phyloP scores from a whole-genome alignment of 352 stramenopile genomes.

The Aphanomyces astaci region DNA sequence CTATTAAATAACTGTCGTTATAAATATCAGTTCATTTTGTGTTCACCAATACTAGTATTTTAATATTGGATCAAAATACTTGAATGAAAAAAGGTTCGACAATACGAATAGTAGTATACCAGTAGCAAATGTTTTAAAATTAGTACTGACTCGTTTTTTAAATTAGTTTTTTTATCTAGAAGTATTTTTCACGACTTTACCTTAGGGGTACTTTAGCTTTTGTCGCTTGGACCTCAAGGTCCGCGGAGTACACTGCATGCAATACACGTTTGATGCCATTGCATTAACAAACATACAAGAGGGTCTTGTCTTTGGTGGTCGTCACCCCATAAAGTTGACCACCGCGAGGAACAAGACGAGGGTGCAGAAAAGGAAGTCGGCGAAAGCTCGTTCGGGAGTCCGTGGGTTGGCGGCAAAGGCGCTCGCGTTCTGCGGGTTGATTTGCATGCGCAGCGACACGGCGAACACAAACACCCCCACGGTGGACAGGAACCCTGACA shows the following conservation, averaged over 20 bases:
- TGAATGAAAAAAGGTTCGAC: too few relatives aligned
- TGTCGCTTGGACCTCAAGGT: too few relatives aligned
- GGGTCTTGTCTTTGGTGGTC: background rate
- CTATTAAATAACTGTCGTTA: too few relatives aligned
- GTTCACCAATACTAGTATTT: too few relatives aligned
- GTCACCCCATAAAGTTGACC: conserved; percentile 91
- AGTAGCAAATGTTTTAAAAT: too few relatives aligned
- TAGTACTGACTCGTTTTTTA: too few relatives aligned
- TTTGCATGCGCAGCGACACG: conserved; percentile 86
- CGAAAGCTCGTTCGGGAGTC: conserved; percentile 81
- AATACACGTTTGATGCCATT: background rate
- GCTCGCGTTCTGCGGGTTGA: conserved; percentile 81
- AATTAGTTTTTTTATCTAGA: too few relatives aligned
- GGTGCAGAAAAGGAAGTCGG: conserved; percentile 90
- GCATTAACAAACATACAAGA: background rate
- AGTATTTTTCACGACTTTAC: too few relatives aligned
- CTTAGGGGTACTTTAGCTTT: too few relatives aligned
- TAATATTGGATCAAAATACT: too few relatives aligned
- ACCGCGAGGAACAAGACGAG: conserved; percentile 89
- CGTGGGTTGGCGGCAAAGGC: conserved; percentile 36
- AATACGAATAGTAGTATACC: too few relatives aligned
- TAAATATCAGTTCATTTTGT: too few relatives aligned
- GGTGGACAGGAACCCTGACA: conserved; percentile 84
- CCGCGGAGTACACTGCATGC: background rate
- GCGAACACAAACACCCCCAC: conserved; percentile 86